Conservation (phyloP, 148 eudicot genomes). For the Amaranthus palmeri region DNA sequence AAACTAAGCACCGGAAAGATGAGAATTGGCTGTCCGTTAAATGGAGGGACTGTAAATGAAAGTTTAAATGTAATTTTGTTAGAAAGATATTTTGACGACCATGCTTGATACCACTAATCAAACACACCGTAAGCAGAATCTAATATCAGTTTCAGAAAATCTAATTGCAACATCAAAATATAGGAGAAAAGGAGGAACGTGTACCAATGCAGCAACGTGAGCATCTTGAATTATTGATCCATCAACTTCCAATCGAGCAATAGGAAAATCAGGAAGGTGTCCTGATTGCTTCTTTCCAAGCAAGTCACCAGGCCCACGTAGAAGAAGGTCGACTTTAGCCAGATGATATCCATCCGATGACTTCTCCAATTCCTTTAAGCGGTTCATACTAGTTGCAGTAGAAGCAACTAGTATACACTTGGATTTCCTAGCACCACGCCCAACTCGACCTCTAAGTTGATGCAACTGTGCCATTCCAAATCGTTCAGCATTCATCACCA, state of each 20-base stretch:
- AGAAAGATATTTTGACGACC: too few species aligned
- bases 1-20: too few species aligned
- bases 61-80: too few species aligned
- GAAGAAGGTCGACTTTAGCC: constrained; percentile 78
- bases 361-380: constrained; percentile 67
- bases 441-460: constrained; percentile 95
- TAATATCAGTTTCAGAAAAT: background rate
- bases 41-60: too few species aligned
- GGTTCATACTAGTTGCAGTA: constrained; percentile 42
- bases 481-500: constrained; percentile 95
- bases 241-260: constrained; percentile 83
- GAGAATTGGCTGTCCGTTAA: too few species aligned
- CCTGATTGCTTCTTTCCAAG: constrained; percentile 98
- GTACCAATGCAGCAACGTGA: constrained; percentile 87
- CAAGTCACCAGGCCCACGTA: constrained; percentile 97
- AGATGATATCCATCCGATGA: constrained; percentile 82
- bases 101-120: too few species aligned
- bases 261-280: constrained; percentile 93
- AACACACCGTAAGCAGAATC: background rate
- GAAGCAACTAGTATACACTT: constrained; percentile 63
- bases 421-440: constrained; percentile 81
- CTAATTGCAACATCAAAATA: background rate
- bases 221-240: constrained; percentile 90
- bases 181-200: background rate
- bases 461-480: constrained; percentile 95